A percentile compares a stretch with the other conserved stretches of the same genome.
Conservation (phyloP, 2,329 filamentous ascomycete genomes). For the Sarocladiaceae sp. region DNA sequence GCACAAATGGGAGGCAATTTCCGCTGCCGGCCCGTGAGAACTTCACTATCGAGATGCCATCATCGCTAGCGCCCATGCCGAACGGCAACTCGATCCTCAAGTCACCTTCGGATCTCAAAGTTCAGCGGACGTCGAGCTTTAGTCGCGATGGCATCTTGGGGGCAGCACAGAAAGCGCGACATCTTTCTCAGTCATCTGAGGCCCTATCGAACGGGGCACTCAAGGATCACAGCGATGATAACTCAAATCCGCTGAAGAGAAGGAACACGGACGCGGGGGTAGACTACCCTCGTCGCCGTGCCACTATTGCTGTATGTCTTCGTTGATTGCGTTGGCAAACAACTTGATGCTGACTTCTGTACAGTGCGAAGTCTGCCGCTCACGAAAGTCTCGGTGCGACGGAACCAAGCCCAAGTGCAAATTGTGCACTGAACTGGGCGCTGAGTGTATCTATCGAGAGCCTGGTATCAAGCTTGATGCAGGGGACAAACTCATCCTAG, state of each 20-base stretch:
- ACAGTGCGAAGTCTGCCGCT: conserved; percentile 75
- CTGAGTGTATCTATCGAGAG: conserved; percentile 78
- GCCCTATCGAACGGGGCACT: conserved; percentile 37
- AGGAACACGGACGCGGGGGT: conserved; percentile 55
- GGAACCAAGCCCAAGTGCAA: conserved; percentile 78
- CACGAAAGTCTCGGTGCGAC: conserved; percentile 73
- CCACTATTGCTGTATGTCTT: conserved; percentile 61
- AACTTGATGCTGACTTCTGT: background rate
- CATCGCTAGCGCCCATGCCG: conserved; percentile 33
- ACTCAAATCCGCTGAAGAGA: conserved; percentile 53
- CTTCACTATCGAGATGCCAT: conserved; percentile 43
- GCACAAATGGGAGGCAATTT: conserved; percentile 34
- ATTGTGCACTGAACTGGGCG: conserved; percentile 74
- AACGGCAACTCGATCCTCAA: conserved; percentile 40
- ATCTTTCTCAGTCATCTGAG: conserved; percentile 49
- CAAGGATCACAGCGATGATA: conserved; percentile 43
- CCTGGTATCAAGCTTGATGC: conserved; percentile 83
- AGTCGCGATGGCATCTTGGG: conserved; percentile 49
- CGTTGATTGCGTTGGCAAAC: too few relatives aligned
- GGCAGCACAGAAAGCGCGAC: conserved; percentile 46
- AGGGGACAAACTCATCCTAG: conserved; percentile 78
- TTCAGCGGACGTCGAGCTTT: conserved; percentile 33
- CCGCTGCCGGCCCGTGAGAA: conserved; percentile 39
- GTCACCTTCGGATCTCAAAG: conserved; percentile 43
- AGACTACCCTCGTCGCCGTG: conserved; percentile 58